A percentile compares a stretch with the other conserved stretches of the same genome.
Conservation (phyloP, 2,329 filamentous ascomycete genomes). For the Penicillium digitatum region DNA sequence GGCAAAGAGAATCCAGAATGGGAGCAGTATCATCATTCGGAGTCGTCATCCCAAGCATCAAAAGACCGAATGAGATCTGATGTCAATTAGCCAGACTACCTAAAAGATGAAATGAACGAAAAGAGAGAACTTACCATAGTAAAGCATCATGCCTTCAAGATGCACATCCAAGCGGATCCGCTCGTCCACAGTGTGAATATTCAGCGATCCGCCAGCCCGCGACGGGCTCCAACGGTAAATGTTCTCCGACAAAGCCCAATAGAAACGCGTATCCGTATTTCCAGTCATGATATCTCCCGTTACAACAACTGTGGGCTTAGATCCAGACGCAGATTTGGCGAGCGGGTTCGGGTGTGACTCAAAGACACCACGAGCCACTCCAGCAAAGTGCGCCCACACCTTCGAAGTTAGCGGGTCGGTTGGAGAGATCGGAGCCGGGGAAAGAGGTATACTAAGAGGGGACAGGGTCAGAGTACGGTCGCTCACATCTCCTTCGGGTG, state of each 20-base stretch:
- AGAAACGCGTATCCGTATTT: constrained; percentile 53
- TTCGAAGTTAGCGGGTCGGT: constrained; percentile 30
- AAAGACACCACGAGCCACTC: constrained; percentile 41
- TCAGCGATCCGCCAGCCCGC: constrained; percentile 42
- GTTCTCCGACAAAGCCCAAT: constrained; percentile 51
- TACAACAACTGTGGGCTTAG: constrained; percentile 37
- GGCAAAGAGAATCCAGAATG: background rate
- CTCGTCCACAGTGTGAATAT: constrained; percentile 53
- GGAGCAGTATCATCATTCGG: constrained; percentile 3
- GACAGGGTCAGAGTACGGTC: constrained; percentile 32
- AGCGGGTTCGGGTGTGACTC: constrained; percentile 31
- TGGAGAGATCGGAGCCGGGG: constrained; percentile 35
- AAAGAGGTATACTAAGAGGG: constrained; percentile 27
- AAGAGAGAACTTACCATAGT: constrained; percentile 36
- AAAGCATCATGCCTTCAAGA: constrained; percentile 42
- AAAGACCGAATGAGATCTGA: constrained; percentile 34
- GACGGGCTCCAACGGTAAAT: constrained; percentile 52
- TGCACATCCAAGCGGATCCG: constrained; percentile 43
- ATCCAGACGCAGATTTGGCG: constrained; percentile 16
- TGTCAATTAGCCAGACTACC: background rate
- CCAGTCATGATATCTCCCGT: constrained; percentile 50
- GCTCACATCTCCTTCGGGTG: constrained; percentile 10
- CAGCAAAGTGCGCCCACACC: constrained; percentile 38
- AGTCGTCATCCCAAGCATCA: constrained; percentile 25
- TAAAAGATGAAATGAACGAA: background rate